Conservation (phyloP, 768 basidiomycete genomes). For the Boletus pseudopeckii region DNA sequence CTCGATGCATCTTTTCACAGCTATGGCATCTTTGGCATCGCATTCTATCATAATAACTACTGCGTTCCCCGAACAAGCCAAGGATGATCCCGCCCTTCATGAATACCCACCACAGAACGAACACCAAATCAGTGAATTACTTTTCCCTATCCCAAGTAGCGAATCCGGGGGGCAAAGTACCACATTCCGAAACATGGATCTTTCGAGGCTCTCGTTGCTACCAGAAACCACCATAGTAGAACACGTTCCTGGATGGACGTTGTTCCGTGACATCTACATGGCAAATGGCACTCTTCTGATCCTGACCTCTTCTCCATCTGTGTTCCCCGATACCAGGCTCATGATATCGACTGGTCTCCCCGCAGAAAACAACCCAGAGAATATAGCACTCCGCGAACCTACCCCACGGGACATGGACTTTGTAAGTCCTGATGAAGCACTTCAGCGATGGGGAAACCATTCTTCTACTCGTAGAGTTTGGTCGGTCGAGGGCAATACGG, state of each 20-base stretch:
- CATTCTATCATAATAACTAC: slow-evolving; percentile 34
- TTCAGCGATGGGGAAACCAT: slow-evolving; percentile 53
- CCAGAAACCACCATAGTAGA: slow-evolving; percentile 55
- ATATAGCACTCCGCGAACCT: slow-evolving; percentile 64
- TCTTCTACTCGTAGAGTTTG: slow-evolving; percentile 49
- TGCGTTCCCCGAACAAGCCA: slow-evolving; percentile 7
- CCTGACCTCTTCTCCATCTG: slow-evolving; percentile 44
- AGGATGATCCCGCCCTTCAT: not conserved
- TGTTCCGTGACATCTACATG: slow-evolving; percentile 82
- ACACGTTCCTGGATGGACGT: slow-evolving; percentile 81
- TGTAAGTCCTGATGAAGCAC: slow-evolving; percentile 59
- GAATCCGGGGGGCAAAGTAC: not conserved
- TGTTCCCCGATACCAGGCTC: slow-evolving; percentile 46
- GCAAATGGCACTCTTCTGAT: slow-evolving; percentile 78
- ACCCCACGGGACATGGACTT: slow-evolving; percentile 59
- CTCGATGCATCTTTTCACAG: slow-evolving; percentile 50
- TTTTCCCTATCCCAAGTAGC: not conserved
- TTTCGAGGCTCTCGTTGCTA: slow-evolving; percentile 25
- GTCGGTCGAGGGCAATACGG: slow-evolving; percentile 71
- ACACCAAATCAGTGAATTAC: slow-evolving; percentile 3
- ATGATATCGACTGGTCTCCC: slow-evolving; percentile 68
- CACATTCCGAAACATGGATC: not conserved
- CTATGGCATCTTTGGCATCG: slow-evolving; percentile 34
- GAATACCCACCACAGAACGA: slow-evolving; percentile 2
- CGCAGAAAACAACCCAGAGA: slow-evolving; percentile 59